These are phyloP conservation scores for Coffea humblotiana DNA, from an alignment of 305 asterid genomes.

Conservation along the genomic window DNA sequence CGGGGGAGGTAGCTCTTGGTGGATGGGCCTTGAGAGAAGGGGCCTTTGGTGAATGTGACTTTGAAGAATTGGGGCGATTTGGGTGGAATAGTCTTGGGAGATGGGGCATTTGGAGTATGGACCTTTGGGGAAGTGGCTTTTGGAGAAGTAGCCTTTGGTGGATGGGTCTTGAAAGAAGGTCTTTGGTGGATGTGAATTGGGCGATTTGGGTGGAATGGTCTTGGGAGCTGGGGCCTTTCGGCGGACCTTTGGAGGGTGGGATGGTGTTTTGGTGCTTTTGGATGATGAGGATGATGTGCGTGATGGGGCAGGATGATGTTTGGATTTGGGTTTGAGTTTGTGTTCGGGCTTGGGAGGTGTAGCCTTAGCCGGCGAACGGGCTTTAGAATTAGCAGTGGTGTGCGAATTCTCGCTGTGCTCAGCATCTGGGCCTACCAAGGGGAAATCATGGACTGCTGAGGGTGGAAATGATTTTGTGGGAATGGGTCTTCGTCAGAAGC, in stretches of 20 bases:
- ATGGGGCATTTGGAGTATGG: too few relatives aligned
- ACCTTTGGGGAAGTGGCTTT: background rate
- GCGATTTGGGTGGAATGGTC: too few relatives aligned
- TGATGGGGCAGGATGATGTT: too few relatives aligned
- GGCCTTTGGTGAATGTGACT: too few relatives aligned
- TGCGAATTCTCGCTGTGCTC: background rate
- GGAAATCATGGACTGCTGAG: background rate
- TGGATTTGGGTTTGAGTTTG: background rate
- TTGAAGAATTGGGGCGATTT: too few relatives aligned
- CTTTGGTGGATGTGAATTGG: too few relatives aligned
- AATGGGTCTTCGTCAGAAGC: background rate
- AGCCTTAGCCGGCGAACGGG: background rate
- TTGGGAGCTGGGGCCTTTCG: background rate
- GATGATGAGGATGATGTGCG: background rate
- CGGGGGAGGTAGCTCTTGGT: too few relatives aligned
- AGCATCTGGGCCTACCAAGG: too few relatives aligned
- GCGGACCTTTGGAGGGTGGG: background rate
- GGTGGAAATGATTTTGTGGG: background rate
- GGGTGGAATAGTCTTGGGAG: too few relatives aligned
- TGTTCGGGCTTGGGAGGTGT: background rate
- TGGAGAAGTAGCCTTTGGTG: background rate
- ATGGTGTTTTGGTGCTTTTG: background rate
- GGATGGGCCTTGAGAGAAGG: too few relatives aligned
- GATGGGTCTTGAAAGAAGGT: background rate
- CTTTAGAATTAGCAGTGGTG: background rate